These are phyloP conservation scores for Geranium incanum DNA, from an alignment of 441 rosid genomes.

Conservation along the genomic window DNA sequence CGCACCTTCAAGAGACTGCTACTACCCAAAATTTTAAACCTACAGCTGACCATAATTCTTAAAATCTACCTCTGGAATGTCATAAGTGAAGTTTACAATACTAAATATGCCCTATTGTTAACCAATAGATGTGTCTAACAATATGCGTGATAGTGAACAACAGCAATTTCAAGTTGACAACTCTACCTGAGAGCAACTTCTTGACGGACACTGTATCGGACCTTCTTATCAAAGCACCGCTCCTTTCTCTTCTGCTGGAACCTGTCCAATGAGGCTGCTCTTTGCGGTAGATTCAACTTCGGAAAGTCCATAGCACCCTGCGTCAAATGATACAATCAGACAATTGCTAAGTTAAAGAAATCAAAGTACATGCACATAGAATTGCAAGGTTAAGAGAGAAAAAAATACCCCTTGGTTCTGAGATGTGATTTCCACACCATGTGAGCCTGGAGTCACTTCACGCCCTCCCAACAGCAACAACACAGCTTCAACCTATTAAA, in stretches of 20 bases:
- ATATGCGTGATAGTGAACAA: background rate
- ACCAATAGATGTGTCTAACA: no score
- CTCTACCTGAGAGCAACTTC: slow-evolving; percentile 88
- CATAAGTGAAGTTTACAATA: no score
- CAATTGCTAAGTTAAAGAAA: background rate
- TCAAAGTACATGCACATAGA: background rate
- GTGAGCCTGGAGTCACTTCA: slow-evolving; percentile 51
- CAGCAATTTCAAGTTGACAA: background rate
- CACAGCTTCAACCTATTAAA: slow-evolving; percentile 66
- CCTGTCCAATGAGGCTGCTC: slow-evolving; percentile 80
- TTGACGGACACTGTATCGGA: slow-evolving; percentile 88
- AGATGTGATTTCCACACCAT: slow-evolving; percentile 44
- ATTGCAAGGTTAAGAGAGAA: background rate
- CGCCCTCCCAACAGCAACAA: slow-evolving; percentile 67
- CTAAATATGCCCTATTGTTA: no score
- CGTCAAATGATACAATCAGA: slow-evolving; percentile 7
- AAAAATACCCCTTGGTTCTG: slow-evolving; percentile 62
- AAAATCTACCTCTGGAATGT: no score
- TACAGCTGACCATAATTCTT: background rate
- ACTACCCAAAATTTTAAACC: background rate
- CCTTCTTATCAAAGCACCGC: slow-evolving; percentile 88
- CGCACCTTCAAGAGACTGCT: no score
- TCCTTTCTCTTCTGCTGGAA: slow-evolving; percentile 90
- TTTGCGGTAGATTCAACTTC: slow-evolving; percentile 64
- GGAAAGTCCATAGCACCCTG: slow-evolving; percentile 60